Evolutionary conservation across 495 filamentous ascomycete genomes (phyloP).

Genomic region (Penicillium psychrofluorescens): DNA sequence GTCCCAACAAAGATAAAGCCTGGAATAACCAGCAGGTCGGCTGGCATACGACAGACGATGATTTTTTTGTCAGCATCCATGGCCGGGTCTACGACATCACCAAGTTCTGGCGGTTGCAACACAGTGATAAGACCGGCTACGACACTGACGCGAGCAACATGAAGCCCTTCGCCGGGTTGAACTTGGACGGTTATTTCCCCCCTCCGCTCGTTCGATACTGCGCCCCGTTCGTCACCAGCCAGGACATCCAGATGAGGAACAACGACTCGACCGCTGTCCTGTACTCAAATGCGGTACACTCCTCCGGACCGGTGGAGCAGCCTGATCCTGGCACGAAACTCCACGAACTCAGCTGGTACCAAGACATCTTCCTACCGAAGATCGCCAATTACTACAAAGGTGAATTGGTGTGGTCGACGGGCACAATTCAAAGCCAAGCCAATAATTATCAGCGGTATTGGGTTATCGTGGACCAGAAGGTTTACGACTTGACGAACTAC

Average conservation of each 20-base stretch:
- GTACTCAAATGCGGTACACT: slow-evolving; percentile 51
- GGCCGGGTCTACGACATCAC: slow-evolving; percentile 90
- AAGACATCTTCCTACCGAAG: slow-evolving; percentile 59
- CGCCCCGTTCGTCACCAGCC: slow-evolving; percentile 50
- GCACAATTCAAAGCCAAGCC: slow-evolving; percentile 48
- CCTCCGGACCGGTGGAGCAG: slow-evolving; percentile 51
- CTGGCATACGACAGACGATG: slow-evolving; percentile 59
- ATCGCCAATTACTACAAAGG: slow-evolving; percentile 86
- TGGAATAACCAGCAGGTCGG: slow-evolving; percentile 71
- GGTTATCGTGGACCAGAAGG: slow-evolving; percentile 63
- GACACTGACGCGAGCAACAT: slow-evolving; percentile 59
- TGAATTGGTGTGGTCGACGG: slow-evolving; percentile 65
- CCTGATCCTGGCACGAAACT: slow-evolving; percentile 48
- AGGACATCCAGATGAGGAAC: slow-evolving; percentile 42
- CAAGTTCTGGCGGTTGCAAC: slow-evolving; percentile 76
- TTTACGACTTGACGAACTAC: slow-evolving; percentile 92
- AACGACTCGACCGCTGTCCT: slow-evolving; percentile 53
- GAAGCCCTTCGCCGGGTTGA: slow-evolving; percentile 67
- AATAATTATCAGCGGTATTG: slow-evolving; percentile 62
- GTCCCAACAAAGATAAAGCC: slow-evolving; percentile 85
- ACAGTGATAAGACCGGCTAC: slow-evolving; percentile 57
- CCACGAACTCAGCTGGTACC: slow-evolving; percentile 67
- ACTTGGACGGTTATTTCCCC: slow-evolving; percentile 77
- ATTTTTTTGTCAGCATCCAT: slow-evolving; percentile 84
- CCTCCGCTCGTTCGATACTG: slow-evolving; percentile 74